Conservation (phyloP, 768 basidiomycete species). For the Clitopilus hobsonii region DNA sequence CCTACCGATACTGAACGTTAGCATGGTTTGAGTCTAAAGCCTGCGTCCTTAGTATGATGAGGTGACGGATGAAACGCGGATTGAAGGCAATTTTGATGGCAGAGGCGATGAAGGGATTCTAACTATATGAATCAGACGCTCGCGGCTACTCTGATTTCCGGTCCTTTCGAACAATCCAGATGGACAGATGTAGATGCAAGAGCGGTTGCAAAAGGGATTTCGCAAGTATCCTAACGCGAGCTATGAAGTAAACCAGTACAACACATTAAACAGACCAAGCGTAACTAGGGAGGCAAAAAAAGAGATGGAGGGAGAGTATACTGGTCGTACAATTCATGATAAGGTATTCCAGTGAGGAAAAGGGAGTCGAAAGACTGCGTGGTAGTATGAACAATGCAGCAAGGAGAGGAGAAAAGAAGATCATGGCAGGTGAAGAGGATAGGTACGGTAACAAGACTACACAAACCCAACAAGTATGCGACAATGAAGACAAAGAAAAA, state of each 20-base stretch:
- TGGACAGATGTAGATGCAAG: not conserved
- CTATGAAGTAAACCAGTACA: not conserved
- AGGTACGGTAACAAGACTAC: not conserved
- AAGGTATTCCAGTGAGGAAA: not conserved
- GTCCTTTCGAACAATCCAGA: not conserved
- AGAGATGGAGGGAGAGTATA: not conserved
- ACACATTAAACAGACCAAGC: not conserved
- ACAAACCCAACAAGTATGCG: not conserved
- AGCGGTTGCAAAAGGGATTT: not conserved
- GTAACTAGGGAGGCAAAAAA: not conserved
- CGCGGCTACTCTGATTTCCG: no score
- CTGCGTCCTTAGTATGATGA: no score
- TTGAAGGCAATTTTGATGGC: no score
- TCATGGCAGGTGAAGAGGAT: not conserved
- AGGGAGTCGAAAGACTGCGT: not conserved
- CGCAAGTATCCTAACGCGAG: not conserved
- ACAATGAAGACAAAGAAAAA: not conserved
- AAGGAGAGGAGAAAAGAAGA: not conserved
- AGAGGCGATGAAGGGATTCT: no score
- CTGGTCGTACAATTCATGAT: not conserved
- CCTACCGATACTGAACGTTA: no score
- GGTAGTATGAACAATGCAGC: not conserved
- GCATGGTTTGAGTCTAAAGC: no score
- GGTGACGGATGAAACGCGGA: no score
- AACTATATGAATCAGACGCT: no score